A percentile compares a stretch with the other conserved stretches of the same genome.
Evolutionary conservation across 768 basidiomycete genomes (phyloP).

Genomic region (Kwoniella europaea): DNA sequence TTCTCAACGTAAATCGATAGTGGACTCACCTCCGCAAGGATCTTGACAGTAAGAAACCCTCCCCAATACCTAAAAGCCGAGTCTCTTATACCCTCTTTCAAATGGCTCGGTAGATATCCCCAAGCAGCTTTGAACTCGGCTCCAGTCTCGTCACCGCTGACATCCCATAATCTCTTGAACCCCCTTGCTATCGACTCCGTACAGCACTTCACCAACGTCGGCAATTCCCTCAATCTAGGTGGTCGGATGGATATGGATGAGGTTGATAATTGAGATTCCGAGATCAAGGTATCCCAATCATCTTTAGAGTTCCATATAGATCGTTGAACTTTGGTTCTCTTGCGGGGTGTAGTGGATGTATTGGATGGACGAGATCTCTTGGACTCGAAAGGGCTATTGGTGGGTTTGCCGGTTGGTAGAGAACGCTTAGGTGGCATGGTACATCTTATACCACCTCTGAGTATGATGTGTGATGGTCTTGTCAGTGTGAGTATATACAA

Average conservation of each 20-base stretch:
- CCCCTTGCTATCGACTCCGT: slow-evolving; percentile 27
- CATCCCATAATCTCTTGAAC: slow-evolving; percentile 46
- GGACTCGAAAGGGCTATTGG: background rate
- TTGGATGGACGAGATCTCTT: background rate
- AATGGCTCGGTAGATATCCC: slow-evolving; percentile 35
- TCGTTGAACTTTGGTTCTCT: slow-evolving; percentile 9
- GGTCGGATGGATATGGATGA: slow-evolving; percentile 39
- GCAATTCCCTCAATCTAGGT: slow-evolving; percentile 34
- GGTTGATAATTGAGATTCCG: slow-evolving; percentile 39
- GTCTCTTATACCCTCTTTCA: slow-evolving; percentile 41
- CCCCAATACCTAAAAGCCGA: slow-evolving; percentile 40
- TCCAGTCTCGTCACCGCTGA: slow-evolving; percentile 12
- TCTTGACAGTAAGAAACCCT: slow-evolving; percentile 28
- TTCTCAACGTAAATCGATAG: background rate
- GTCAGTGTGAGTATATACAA: no score
- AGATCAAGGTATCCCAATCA: slow-evolving; percentile 46
- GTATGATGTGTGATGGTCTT: no score
- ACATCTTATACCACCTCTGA: background rate
- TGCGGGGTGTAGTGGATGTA: background rate
- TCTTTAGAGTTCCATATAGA: slow-evolving; percentile 45
- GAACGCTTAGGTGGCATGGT: background rate
- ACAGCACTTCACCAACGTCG: slow-evolving; percentile 29
- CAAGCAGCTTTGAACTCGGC: slow-evolving; percentile 38
- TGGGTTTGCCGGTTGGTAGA: background rate
- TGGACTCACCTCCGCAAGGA: slow-evolving; percentile 38